A percentile compares a stretch with the other conserved stretches of the same genome.
phyloP scores from a whole-genome alignment of 371 early-diverging fungal genomes.

The Zancudomyces culisetae region DNA sequence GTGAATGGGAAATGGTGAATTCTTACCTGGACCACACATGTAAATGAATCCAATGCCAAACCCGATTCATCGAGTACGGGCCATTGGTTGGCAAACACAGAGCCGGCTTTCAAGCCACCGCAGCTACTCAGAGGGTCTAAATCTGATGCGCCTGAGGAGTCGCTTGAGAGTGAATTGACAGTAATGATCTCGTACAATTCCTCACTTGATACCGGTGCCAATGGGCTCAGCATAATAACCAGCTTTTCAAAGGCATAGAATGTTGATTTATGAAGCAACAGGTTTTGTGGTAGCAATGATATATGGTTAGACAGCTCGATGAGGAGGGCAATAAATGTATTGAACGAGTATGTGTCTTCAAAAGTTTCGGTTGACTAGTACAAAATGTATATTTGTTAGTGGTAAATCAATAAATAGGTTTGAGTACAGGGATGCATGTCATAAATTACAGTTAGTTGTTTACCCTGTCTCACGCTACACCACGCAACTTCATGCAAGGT shows the following conservation, averaged over 20 bases:
- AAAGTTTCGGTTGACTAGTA: constrained; percentile 39
- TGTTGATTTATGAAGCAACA: constrained; percentile 27
- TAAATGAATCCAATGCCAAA: constrained; percentile 3
- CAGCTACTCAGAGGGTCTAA: constrained; percentile 23
- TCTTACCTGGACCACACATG: constrained; percentile 35
- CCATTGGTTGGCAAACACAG: constrained; percentile 43
- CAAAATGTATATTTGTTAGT: too few species aligned
- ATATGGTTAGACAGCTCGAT: constrained; percentile 64
- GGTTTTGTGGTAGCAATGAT: constrained; percentile 9
- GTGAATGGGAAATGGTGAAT: not conserved
- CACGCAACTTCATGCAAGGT: too few species aligned
- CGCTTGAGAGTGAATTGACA: too few species aligned
- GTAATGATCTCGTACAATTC: constrained; percentile 45
- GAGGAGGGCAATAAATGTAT: constrained; percentile 59
- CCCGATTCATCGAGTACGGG: constrained; percentile 30
- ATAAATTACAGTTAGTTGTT: too few species aligned
- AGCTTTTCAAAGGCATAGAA: constrained; percentile 33
- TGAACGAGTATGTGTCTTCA: constrained; percentile 39
- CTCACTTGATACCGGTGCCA: constrained; percentile 53
- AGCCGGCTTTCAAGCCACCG: constrained; percentile 26
- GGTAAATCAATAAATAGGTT: too few species aligned
- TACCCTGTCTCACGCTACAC: too few species aligned
- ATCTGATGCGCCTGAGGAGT: not conserved
- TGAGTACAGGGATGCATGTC: too few species aligned
- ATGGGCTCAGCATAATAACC: constrained; percentile 52